Evolutionary conservation across 2,329 filamentous ascomycete species (phyloP), one percentile per base, ranked within the genome.

Genomic region (Aspergillus sojae): DNA sequence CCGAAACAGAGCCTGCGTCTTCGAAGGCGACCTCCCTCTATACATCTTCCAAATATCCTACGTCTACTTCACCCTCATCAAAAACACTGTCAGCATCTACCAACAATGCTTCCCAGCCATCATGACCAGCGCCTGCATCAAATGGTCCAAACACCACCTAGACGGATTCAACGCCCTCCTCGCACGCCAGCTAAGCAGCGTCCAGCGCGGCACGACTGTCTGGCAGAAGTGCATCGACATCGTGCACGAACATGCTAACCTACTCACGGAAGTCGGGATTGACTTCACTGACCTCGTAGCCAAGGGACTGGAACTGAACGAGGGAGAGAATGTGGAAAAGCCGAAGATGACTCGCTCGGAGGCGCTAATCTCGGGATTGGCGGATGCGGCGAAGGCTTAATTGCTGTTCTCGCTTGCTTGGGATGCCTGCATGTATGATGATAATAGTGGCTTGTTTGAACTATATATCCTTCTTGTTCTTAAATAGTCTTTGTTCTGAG

Each of bases 11-110:
- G 93, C 96, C 85, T 95, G 94, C 75, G 91, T 96, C 63, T 99
- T 99, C 79, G 93, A 97, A 75, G 95, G 95, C 58, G 92, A 97
- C 72, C 86, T 99, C 10, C 92, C 92, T 64, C 86, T 93, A 14
- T 98, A 98, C 79, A 95, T 98, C 70, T 97, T 94, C 85, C 92
- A 97, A 75, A 84, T 98, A 54, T 95, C 94, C 2, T 97, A 93
- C 78, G 93, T 97, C 62, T 97, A 97, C 78, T 99, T 99, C 79
- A 93, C 89, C 60, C 86, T 97, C 68, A 94, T 99, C 75, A 89
- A 92, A 70, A 97, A 98, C 79, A 98, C 95, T 0, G 91, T 98
- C 64, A 86, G 87, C 72, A 94, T 92, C 73, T 97, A 95, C 78
- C 93, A 96, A 82, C 79, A 80, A 59, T 96, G 93, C 76, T 98